Evolutionary conservation across 352 stramenopile genomes (phyloP).

Genomic region (Discostella stelligera): DNA sequence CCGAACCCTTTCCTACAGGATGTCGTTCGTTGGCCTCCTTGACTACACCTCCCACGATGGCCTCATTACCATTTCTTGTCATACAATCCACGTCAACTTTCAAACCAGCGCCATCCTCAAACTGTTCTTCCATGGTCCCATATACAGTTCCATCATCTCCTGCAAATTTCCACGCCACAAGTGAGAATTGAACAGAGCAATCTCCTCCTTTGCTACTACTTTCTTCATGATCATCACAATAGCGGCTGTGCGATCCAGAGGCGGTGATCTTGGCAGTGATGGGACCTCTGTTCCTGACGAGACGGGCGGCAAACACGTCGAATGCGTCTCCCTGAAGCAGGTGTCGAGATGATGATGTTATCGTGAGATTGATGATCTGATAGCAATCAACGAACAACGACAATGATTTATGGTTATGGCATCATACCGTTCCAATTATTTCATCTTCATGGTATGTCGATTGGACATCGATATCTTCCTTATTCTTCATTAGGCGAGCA

Average conservation of each 20-base stretch:
- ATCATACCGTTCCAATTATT: slow-evolving; percentile 39
- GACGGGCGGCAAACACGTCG: slow-evolving; percentile 35
- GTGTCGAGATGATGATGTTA: neutral
- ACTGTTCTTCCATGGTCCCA: slow-evolving; percentile 46
- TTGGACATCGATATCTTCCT: slow-evolving; percentile 45
- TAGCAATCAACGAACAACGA: neutral
- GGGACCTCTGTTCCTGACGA: slow-evolving; percentile 44
- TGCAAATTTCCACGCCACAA: slow-evolving; percentile 52
- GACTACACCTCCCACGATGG: slow-evolving; percentile 41
- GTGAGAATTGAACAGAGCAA: slow-evolving; percentile 27
- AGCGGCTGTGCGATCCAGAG: slow-evolving; percentile 27
- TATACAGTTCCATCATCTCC: slow-evolving; percentile 36
- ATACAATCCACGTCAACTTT: slow-evolving; percentile 54
- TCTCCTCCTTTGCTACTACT: neutral
- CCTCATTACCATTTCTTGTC: slow-evolving; percentile 33
- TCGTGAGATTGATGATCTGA: neutral
- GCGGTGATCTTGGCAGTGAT: slow-evolving; percentile 51
- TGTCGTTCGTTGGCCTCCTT: slow-evolving; percentile 1
- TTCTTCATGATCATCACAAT: slow-evolving; percentile 6
- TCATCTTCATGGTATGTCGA: slow-evolving; percentile 51
- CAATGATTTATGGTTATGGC: neutral
- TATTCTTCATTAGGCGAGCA: slow-evolving; percentile 51
- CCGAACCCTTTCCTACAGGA: slow-evolving; percentile 2
- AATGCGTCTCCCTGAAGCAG: slow-evolving; percentile 22
- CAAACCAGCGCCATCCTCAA: slow-evolving; percentile 23